Percentiles rank a stretch among this genome's conserved stretches.
Conservation (phyloP, 2,329 filamentous ascomycete genomes). For the Trichoderma oligosporum region DNA sequence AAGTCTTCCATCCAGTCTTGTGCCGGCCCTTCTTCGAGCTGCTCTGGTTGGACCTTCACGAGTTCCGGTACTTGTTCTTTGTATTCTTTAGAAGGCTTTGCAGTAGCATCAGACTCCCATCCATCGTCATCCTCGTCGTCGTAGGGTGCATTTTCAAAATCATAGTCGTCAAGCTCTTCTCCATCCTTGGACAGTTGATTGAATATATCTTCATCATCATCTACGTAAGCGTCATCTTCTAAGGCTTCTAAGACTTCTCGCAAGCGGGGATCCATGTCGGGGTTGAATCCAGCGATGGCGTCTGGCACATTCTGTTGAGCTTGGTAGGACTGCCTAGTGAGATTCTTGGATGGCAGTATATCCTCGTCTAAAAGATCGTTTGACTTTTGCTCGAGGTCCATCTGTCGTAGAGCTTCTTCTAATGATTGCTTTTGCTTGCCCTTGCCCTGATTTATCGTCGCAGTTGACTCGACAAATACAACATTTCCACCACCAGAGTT, state of each 20-base stretch:
- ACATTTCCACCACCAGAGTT: constrained; percentile 65
- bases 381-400: constrained; percentile 53
- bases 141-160: constrained; percentile 68
- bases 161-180: constrained; percentile 69
- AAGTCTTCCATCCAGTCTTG: constrained; percentile 91
- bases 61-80: constrained; percentile 48
- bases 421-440: constrained; percentile 72
- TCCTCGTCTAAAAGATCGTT: constrained; percentile 65
- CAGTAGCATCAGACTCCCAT: constrained; percentile 93
- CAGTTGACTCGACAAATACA: constrained; percentile 76
- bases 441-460: constrained; percentile 63
- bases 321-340: constrained; percentile 76
- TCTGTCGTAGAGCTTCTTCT: constrained; percentile 72
- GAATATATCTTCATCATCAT: constrained; percentile 84
- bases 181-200: constrained; percentile 65
- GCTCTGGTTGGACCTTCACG: constrained; percentile 42
- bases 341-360: constrained; percentile 74
- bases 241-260: constrained; percentile 89
- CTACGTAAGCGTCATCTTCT: constrained; percentile 93
- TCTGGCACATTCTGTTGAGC: constrained; percentile 92
- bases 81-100: constrained; percentile 65
- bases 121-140: constrained; percentile 67
- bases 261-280: constrained; percentile 93
- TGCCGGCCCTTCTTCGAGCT: constrained; percentile 59
- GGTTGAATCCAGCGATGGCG: constrained; percentile 87